Percentiles rank a stretch among this genome's conserved stretches.
Evolutionary conservation across 371 early-diverging fungal species (phyloP).

Genomic region (Mortierella sp.): DNA sequence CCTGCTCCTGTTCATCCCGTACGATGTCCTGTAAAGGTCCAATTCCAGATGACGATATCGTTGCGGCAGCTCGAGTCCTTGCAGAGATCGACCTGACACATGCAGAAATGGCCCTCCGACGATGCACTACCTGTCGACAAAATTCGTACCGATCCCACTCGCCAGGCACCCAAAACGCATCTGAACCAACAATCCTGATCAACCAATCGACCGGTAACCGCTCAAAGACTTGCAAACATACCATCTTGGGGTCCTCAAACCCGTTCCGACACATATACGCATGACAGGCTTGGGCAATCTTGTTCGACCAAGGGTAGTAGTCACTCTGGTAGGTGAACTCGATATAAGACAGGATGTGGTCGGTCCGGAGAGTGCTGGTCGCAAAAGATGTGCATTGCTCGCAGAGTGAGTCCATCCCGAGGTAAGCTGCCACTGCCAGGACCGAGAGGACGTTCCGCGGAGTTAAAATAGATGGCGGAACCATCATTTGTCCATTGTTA

Average conservation of each 20-base stretch:
- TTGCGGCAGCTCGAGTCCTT: not conserved
- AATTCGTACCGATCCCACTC: conserved; percentile 54
- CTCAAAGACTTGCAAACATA: conserved; percentile 37
- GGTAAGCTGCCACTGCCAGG: conserved; percentile 37
- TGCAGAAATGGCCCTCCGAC: conserved; percentile 11
- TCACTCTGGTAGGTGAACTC: conserved; percentile 20
- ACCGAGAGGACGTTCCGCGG: conserved; percentile 29
- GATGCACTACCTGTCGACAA: conserved; percentile 34
- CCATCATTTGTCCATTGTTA: not conserved
- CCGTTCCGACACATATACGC: conserved; percentile 42
- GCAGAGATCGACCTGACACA: not conserved
- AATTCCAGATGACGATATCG: not conserved
- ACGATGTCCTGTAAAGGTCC: not conserved
- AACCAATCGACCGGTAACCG: conserved; percentile 31
- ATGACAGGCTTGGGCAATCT: conserved; percentile 38
- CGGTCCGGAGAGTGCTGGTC: conserved; percentile 22
- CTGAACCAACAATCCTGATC: conserved; percentile 26
- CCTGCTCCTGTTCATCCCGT: not conserved
- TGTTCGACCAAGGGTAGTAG: conserved; percentile 45
- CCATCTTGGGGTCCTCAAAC: conserved; percentile 39
- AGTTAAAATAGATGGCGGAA: conserved; percentile 1
- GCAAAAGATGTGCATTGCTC: conserved; percentile 24
- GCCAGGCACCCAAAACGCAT: conserved; percentile 44
- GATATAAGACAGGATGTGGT: conserved; percentile 3
- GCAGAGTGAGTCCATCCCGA: conserved; percentile 36